Evolutionary conservation across 257 asterid species (phyloP), one percentile per base, ranked within the genome.

Genomic region (Solanum rostratum): DNA sequence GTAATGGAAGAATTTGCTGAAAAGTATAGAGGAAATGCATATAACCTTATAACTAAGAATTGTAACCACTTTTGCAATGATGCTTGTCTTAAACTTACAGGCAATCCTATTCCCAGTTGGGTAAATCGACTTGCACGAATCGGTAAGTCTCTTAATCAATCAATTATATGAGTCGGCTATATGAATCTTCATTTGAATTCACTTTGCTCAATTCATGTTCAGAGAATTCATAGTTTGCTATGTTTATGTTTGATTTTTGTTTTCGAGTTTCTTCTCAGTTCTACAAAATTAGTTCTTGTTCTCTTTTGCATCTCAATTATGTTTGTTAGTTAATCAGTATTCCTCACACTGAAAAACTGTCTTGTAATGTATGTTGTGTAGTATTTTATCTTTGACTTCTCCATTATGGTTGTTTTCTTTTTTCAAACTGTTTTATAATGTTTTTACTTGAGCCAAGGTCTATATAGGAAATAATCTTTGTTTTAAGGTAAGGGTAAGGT

Each of bases 11-110:
- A 89, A 62, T 83, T 90, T 55, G 87, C 90, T 6, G 88, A 83
- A 8, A 86, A 85, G 37, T 90, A 88, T 63, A 86, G 37, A 71
- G 93, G 93, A 83, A 86, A 88, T 85, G 88, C 93, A 9, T 90
- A 89, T 39, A 85, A 90, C 49, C 84, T 90, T 79, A 89, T 90
- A 60, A 86, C 88, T 14, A 90, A 87, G 87, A 90, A 90, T 45
- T 90, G 93, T 52, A 90, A 90, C 84, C 90, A 88, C 87, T 90
- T 90, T 82, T 90, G 93, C 84, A 89, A 89, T 30, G 93, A 88
- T 85, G 91, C 90, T 80, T 90, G 88, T 50, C 19, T 90, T 30
- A 87, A 83, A 63, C 90, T 90, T 60, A 37, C 91, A 15, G 90
- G 84, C 3, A 86, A 81, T 49, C 85, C 87, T 3, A 90, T 90